Evolutionary conservation across 257 asterid species (phyloP).

Genomic region (Galeopsis tetrahit): DNA sequence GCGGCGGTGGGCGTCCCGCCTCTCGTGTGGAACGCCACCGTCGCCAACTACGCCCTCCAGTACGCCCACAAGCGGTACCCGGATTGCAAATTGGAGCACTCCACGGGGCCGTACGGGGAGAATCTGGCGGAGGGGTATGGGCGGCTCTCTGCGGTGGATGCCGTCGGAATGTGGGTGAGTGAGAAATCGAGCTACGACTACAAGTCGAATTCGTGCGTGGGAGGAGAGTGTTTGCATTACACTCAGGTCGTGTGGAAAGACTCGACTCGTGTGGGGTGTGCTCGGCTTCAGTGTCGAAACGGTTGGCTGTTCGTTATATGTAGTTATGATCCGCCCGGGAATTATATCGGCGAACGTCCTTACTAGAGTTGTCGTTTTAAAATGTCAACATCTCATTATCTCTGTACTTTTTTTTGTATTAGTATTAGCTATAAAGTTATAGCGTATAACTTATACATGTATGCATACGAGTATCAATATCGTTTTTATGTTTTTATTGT

Average conservation of each 20-base stretch:
- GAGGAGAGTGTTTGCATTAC: constrained; percentile 59
- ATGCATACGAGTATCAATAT: too few relatives aligned
- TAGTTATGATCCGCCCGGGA: constrained; percentile 58
- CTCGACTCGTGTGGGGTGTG: constrained; percentile 49
- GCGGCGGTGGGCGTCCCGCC: constrained; percentile 42
- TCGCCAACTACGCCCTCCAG: constrained; percentile 40
- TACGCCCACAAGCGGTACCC: constrained; percentile 34
- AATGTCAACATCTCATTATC: too few relatives aligned
- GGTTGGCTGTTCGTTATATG: constrained; percentile 48
- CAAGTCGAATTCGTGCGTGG: constrained; percentile 37
- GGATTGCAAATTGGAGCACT: constrained; percentile 41
- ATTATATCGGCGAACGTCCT: constrained; percentile 48
- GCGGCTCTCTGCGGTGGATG: constrained; percentile 33
- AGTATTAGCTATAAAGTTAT: too few relatives aligned
- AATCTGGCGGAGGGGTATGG: constrained; percentile 46
- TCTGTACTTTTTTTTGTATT: background rate
- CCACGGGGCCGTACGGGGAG: constrained; percentile 55
- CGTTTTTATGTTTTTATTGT: background rate
- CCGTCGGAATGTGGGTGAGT: constrained; percentile 43
- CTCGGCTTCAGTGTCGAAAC: constrained; percentile 45
- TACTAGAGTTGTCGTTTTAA: constrained; percentile 22
- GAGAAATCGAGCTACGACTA: constrained; percentile 40
- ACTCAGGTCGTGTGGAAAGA: constrained; percentile 65
- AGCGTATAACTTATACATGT: too few relatives aligned
- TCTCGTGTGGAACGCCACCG: constrained; percentile 41